Percentiles rank a stretch among this genome's conserved stretches.
phyloP scores from a whole-genome alignment of 106 monocot species.

The Iris macrosiphon region DNA sequence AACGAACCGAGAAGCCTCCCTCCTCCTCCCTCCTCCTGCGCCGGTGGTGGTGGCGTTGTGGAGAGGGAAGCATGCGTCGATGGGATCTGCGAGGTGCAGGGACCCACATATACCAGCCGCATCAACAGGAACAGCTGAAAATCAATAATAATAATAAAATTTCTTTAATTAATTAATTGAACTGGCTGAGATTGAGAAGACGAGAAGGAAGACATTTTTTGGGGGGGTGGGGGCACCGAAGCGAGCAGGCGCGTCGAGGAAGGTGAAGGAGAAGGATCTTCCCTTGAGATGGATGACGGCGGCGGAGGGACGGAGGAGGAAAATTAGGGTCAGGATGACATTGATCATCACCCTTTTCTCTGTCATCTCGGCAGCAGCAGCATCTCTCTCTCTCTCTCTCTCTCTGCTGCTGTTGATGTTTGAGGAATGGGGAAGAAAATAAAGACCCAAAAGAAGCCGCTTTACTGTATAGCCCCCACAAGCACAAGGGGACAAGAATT shows the following conservation, averaged over 20 bases:
- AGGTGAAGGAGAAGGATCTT: slow-evolving; percentile 57
- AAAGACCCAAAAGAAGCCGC: too few species aligned
- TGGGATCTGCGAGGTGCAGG: slow-evolving; percentile 55
- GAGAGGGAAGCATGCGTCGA: slow-evolving; percentile 55
- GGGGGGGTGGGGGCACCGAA: slow-evolving; percentile 52
- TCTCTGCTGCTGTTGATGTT: too few species aligned
- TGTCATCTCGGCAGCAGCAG: too few species aligned
- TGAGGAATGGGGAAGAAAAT: too few species aligned
- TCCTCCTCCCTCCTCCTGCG: not conserved
- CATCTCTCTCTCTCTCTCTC: too few species aligned
- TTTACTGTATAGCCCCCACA: too few species aligned
- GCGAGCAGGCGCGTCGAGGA: slow-evolving; percentile 83
- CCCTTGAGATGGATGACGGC: slow-evolving; percentile 56
- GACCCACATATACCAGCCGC: slow-evolving; percentile 67
- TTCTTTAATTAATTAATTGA: too few species aligned
- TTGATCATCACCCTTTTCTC: too few species aligned
- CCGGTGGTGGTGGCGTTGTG: slow-evolving; percentile 12
- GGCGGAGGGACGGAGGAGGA: slow-evolving; percentile 33
- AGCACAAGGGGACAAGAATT: too few species aligned
- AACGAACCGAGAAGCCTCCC: slow-evolving; percentile 15
- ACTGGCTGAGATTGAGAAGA: too few species aligned
- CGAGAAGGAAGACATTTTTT: too few species aligned
- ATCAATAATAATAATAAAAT: too few species aligned
- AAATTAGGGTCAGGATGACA: slow-evolving; percentile 8
- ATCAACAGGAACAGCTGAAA: slow-evolving; percentile 52